phyloP scores from a whole-genome alignment of 225 moss, liverwort and hornwort species.

The Pleurozium schreberi region DNA sequence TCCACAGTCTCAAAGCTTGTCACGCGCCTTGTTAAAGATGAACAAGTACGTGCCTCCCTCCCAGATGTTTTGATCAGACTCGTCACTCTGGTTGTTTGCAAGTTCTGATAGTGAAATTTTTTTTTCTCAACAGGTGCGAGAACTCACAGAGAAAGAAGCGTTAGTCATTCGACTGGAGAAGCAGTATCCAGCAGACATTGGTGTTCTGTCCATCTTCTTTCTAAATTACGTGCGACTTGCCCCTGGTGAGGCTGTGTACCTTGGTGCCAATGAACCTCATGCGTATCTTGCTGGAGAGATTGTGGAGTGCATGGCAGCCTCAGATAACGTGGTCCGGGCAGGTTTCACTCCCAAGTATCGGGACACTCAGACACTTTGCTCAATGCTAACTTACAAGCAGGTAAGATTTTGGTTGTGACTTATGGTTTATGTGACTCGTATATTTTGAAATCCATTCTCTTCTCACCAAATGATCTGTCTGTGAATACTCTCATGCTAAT shows the following conservation, averaged over 20 bases:
- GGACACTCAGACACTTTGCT: conserved; percentile 76
- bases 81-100: background rate
- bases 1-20: conserved; percentile 34
- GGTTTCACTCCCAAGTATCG: conserved; percentile 88
- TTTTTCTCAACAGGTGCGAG: conserved; percentile 34
- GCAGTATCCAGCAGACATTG: conserved; percentile 84
- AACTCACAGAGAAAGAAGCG: conserved; percentile 57
- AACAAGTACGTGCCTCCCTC: conserved; percentile 8
- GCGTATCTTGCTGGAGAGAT: conserved; percentile 85
- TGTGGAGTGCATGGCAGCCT: conserved; percentile 96
- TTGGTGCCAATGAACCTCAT: conserved; percentile 85
- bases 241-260: conserved; percentile 75
- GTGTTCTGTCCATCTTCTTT: conserved; percentile 74
- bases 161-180: conserved; percentile 61
- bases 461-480: background rate
- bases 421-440: background rate
- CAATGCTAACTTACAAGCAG: conserved; percentile 92
- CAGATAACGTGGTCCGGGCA: conserved; percentile 94
- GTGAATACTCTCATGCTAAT: background rate
- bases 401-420: background rate
- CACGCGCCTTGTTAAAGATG: conserved; percentile 40
- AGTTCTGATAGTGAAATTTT: background rate
- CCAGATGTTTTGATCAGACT: background rate
- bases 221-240: conserved; percentile 58
- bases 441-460: background rate